phyloP scores from a whole-genome alignment of 352 stramenopile genomes.

The Globisporangium rhizosaccharum region DNA sequence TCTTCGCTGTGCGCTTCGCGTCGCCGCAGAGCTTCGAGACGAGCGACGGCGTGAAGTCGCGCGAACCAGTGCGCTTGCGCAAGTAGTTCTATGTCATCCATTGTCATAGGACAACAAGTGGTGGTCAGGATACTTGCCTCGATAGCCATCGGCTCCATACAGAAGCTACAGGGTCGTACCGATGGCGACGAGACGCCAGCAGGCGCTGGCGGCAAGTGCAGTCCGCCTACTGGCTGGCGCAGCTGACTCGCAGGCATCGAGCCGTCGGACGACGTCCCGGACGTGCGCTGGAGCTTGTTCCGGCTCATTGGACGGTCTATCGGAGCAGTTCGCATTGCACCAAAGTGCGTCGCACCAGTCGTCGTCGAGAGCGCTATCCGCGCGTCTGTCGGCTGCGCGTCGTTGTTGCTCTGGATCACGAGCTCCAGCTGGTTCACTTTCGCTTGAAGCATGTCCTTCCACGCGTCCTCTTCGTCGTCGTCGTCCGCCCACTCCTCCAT shows the following conservation, averaged over 20 bases:
- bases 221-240: background rate
- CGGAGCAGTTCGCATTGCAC: background rate
- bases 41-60: slow-evolving; percentile 32
- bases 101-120: background rate
- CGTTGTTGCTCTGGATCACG: slow-evolving; percentile 35
- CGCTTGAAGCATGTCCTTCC: slow-evolving; percentile 73
- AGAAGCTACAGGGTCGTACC: background rate
- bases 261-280: background rate
- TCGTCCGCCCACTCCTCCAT: slow-evolving; percentile 77
- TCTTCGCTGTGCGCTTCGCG: slow-evolving; percentile 9
- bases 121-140: background rate
- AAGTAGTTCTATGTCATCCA: slow-evolving; percentile 1
- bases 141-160: background rate
- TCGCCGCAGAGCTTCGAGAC: slow-evolving; percentile 10
- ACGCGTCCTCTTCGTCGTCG: slow-evolving; percentile 75
- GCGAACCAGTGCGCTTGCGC: slow-evolving; percentile 23
- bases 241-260: no score
- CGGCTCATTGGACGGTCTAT: slow-evolving; percentile 17
- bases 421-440: slow-evolving; percentile 74
- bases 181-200: slow-evolving; percentile 8
- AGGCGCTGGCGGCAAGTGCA: background rate
- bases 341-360: slow-evolving; percentile 10
- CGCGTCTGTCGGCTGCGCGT: slow-evolving; percentile 10
- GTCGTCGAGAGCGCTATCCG: slow-evolving; percentile 11
- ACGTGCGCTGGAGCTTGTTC: slow-evolving; percentile 35